phyloP scores from a whole-genome alignment of 2,329 filamentous ascomycete species.

The Thielaviopsis populi region DNA sequence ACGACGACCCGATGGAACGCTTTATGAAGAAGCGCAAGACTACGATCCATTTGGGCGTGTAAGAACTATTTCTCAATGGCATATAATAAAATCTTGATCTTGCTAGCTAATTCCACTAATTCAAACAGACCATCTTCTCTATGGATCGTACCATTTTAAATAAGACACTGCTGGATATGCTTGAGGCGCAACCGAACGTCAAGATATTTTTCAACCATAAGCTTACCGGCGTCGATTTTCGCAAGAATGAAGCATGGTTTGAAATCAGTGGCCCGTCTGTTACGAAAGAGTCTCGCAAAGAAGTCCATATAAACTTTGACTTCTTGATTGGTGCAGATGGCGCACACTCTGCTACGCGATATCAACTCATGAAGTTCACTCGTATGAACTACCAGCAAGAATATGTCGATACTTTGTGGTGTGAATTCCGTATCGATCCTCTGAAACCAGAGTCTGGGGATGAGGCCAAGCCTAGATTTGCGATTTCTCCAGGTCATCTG shows the following conservation, averaged over 20 bases:
- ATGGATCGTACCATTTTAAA: conserved; percentile 77
- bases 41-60: conserved; percentile 85
- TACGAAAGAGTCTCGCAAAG: conserved; percentile 33
- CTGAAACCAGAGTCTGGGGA: conserved; percentile 21
- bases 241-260: conserved; percentile 69
- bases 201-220: conserved; percentile 89
- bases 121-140: conserved; percentile 70
- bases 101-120: conserved; percentile 11
- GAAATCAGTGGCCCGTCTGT: conserved; percentile 33
- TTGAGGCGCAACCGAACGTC: conserved; percentile 77
- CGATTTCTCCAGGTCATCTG: conserved; percentile 79
- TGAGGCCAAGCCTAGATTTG: conserved; percentile 39
- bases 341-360: conserved; percentile 79
- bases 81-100: too few species aligned
- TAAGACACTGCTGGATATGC: conserved; percentile 63
- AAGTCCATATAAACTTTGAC: conserved; percentile 78
- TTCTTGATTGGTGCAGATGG: conserved; percentile 90
- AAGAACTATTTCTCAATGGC: conserved; percentile 22
- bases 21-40: conserved; percentile 67
- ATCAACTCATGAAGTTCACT: conserved; percentile 90
- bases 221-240: conserved; percentile 78
- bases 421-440: conserved; percentile 72
- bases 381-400: conserved; percentile 84
- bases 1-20: conserved; percentile 42
- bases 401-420: conserved; percentile 96